A percentile compares a stretch with the other conserved stretches of the same genome.
Evolutionary conservation across 768 basidiomycete genomes (phyloP).

Genomic region (Dictyophora rubrovolvata): DNA sequence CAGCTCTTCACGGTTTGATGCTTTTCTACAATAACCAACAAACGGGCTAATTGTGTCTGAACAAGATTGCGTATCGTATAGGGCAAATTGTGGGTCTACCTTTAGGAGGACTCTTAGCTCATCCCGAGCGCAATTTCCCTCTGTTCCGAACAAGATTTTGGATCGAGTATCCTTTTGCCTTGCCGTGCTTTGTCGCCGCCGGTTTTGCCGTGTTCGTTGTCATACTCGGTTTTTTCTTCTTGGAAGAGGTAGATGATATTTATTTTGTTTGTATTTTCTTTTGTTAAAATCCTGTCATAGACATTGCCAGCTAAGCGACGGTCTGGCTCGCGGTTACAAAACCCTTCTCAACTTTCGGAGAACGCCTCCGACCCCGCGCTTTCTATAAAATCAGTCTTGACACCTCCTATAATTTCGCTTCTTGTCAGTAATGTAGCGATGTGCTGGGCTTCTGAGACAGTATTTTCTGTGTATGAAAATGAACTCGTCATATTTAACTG

Average conservation of each 20-base stretch:
- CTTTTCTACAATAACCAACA: not conserved
- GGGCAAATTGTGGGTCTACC: conserved; percentile 11
- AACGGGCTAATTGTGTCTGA: not conserved
- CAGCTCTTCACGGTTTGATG: not conserved
- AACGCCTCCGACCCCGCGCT: not conserved
- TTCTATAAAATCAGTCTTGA: conserved; percentile 3
- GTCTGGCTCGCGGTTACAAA: not conserved
- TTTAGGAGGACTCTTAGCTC: conserved; percentile 7
- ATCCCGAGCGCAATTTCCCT: conserved; percentile 9
- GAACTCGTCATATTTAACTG: not conserved
- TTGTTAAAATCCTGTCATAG: not conserved
- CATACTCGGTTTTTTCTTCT: conserved; percentile 11
- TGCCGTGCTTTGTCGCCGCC: conserved; percentile 16
- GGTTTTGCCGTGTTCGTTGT: conserved; percentile 10
- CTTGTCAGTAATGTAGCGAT: conserved; percentile 4
- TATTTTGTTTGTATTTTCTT: not conserved
- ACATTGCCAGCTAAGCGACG: not conserved
- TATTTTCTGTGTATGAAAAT: conserved; percentile 8
- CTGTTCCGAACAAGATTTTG: conserved; percentile 12
- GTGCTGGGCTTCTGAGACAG: conserved; percentile 2
- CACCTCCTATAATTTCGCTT: conserved; percentile 9
- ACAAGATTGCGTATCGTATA: conserved; percentile 4
- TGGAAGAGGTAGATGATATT: conserved; percentile 15
- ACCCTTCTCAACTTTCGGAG: not conserved
- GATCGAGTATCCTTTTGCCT: conserved; percentile 14